Percentiles rank a stretch among this genome's conserved stretches.
Evolutionary conservation across 2,329 filamentous ascomycete species (phyloP).

Genomic region (Alternaria arborescens): DNA sequence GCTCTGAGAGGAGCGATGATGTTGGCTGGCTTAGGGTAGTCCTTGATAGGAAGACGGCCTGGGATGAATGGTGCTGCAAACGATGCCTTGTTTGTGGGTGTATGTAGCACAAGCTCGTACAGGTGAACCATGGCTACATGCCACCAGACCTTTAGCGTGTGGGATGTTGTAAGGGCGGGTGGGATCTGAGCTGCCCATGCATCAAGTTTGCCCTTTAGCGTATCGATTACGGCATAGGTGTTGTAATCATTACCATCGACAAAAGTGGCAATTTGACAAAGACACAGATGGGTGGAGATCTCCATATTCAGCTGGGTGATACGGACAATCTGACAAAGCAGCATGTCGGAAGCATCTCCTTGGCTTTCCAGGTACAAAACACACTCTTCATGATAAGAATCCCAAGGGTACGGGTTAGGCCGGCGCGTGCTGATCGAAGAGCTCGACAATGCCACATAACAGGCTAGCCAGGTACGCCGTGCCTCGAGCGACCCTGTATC

Average conservation of each 20-base stretch:
- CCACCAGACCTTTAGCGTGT: constrained; percentile 35
- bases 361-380: constrained; percentile 27
- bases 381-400: constrained; percentile 33
- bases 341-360: constrained; percentile 27
- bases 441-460: constrained; percentile 33
- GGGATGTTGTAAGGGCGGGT: constrained; percentile 24
- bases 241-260: constrained; percentile 32
- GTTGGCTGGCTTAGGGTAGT: constrained; percentile 33
- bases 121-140: constrained; percentile 37
- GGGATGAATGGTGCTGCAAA: constrained; percentile 40
- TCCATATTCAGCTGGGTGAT: constrained; percentile 32
- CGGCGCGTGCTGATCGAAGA: constrained; percentile 33
- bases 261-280: constrained; percentile 31
- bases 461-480: constrained; percentile 43
- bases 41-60: constrained; percentile 34
- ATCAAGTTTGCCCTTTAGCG: constrained; percentile 30
- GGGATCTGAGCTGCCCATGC: constrained; percentile 37
- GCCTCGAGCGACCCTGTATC: constrained; percentile 33
- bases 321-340: constrained; percentile 39
- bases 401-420: constrained; percentile 33
- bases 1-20: constrained; percentile 27
- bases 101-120: constrained; percentile 35
- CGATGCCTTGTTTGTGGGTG: constrained; percentile 37
- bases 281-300: constrained; percentile 27
- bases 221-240: constrained; percentile 27